Conservation (phyloP, 306 rosid genomes). For the Comarum palustre region DNA sequence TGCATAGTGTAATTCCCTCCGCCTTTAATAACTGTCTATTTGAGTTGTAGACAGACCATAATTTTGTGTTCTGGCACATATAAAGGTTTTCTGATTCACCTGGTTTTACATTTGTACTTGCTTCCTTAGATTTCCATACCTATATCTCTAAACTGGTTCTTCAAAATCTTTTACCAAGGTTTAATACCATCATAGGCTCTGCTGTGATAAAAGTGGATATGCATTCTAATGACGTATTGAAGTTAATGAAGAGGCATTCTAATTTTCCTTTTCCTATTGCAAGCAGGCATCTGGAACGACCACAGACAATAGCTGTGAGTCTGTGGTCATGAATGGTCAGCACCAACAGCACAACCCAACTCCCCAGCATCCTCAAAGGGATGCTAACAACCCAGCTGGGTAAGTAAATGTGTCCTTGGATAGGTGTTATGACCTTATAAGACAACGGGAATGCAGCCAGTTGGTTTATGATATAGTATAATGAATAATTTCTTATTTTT, state of each 20-base stretch:
- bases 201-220: not conserved
- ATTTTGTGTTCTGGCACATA: not conserved
- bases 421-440: not conserved
- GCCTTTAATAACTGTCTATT: too few relatives aligned
- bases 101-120: not conserved
- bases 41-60: not conserved
- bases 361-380: slow-evolving; percentile 86
- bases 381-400: slow-evolving; percentile 99
- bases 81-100: not conserved
- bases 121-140: not conserved
- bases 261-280: not conserved
- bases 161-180: not conserved
- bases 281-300: slow-evolving; percentile 74
- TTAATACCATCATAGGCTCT: not conserved
- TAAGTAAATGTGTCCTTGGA: slow-evolving; percentile 17
- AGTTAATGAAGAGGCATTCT: not conserved
- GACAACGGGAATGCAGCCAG: not conserved
- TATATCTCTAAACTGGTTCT: not conserved
- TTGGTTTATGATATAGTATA: not conserved
- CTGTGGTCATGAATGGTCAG: slow-evolving; percentile 99
- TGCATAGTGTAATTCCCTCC: slow-evolving; percentile 56
- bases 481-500: not conserved
- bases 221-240: not conserved
- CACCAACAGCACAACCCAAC: slow-evolving; percentile 96
- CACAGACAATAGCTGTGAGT: slow-evolving; percentile 98